Conservation (phyloP, 2,329 filamentous ascomycete genomes). For the Pseudohalonectria lignicola region DNA sequence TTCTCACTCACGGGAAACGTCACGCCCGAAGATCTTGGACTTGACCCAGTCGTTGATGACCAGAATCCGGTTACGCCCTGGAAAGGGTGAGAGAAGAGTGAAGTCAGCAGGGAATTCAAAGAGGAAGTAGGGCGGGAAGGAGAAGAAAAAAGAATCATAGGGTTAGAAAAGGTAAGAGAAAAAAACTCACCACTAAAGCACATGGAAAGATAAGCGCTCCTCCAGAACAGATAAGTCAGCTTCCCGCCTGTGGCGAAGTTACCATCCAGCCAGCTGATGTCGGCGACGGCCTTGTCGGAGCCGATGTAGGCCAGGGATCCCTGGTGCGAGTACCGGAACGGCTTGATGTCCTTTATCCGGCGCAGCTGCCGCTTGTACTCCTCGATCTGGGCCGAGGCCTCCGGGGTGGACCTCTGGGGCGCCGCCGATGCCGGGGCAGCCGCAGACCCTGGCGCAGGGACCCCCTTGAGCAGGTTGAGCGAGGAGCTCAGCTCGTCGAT, state of each 20-base stretch:
- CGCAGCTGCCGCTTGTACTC: conserved; percentile 75
- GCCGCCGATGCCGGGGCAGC: no score
- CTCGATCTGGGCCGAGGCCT: conserved; percentile 66
- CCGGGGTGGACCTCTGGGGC: no score
- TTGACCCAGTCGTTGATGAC: conserved; percentile 95
- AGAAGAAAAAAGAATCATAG: neutral
- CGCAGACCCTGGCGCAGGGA: conserved; percentile 52
- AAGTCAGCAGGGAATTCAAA: conserved; percentile 6
- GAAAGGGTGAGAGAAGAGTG: neutral
- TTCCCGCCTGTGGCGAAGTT: conserved; percentile 91
- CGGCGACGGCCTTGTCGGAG: conserved; percentile 89
- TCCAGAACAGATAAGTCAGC: conserved; percentile 97
- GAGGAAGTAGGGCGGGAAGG: conserved; percentile 9
- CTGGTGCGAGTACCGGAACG: conserved; percentile 98
- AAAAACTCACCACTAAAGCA: conserved; percentile 89
- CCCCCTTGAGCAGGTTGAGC: conserved; percentile 49
- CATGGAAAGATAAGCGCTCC: conserved; percentile 97
- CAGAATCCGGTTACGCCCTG: conserved; percentile 86
- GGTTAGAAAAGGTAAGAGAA: neutral
- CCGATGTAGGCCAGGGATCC: conserved; percentile 96
- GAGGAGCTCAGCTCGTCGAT: conserved; percentile 57
- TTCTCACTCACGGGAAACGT: conserved; percentile 71
- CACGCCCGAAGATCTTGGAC: conserved; percentile 91
- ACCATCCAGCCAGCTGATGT: conserved; percentile 94
- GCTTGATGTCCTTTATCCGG: conserved; percentile 87